A percentile compares a stretch with the other conserved stretches of the same genome.
Conservation (phyloP, 1,284 basidiomycete species). For the Phylloporus gajari region DNA sequence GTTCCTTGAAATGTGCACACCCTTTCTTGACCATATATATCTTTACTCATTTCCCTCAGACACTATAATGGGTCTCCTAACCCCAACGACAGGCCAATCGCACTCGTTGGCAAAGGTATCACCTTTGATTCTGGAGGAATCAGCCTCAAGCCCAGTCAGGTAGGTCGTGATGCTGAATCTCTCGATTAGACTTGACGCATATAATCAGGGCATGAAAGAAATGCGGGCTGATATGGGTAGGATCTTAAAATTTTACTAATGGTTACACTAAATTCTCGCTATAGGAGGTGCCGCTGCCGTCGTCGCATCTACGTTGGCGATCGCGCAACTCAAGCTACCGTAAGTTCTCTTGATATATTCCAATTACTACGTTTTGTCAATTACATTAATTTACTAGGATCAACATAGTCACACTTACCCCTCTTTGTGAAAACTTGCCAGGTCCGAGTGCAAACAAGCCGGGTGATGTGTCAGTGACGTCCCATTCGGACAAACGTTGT, state of each 20-base stretch:
- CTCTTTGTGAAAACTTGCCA: conserved; percentile 90
- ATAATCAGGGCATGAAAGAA: conserved; percentile 72
- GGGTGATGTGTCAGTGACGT: conserved; percentile 73
- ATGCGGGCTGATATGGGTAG: conserved; percentile 88
- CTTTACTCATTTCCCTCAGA: conserved; percentile 48
- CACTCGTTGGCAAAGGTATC: conserved; percentile 89
- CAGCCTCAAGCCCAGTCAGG: conserved; percentile 81
- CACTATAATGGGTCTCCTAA: conserved; percentile 82
- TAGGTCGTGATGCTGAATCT: conserved; percentile 51
- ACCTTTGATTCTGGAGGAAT: conserved; percentile 93
- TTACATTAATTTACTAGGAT: conserved; percentile 54
- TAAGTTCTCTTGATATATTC: conserved; percentile 47
- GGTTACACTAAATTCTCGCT: neutral
- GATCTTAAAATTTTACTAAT: conserved; percentile 14
- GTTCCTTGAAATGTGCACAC: conserved; percentile 83
- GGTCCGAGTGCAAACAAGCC: conserved; percentile 89
- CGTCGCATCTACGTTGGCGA: conserved; percentile 76
- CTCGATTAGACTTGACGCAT: conserved; percentile 5
- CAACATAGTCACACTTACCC: conserved; percentile 79
- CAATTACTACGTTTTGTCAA: neutral
- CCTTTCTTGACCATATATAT: neutral
- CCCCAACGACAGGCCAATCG: conserved; percentile 69
- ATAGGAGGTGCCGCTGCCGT: conserved; percentile 85
- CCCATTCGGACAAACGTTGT: conserved; percentile 1
- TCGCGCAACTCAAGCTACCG: conserved; percentile 85